Evolutionary conservation across 2,329 filamentous ascomycete genomes (phyloP), one percentile per base, ranked within the genome.

Genomic region (Fonsecaea pedrosoi): DNA sequence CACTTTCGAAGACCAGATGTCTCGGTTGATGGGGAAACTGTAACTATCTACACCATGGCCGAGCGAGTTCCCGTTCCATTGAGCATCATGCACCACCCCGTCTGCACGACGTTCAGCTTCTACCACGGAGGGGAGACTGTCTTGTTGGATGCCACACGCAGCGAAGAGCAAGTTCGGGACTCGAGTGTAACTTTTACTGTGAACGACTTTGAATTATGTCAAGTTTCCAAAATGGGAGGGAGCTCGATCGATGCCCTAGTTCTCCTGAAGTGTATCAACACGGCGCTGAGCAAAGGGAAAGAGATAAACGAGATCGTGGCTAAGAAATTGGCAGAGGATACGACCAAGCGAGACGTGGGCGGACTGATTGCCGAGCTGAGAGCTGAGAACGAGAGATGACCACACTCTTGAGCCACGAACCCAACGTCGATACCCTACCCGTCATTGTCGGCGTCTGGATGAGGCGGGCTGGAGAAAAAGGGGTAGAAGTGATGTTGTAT

Each of bases 1-100:
- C 94, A 98, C 80, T 99, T 97, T 81, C 87, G 92, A 69, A 90
- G 94, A 75, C 94, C 93, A 1, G 95, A 98, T 77, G 92, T 94
- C 5, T 89, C 89, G 73, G 91, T 97, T 38, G 90, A 93, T 74
- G 92, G 92, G 65, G 93, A 94, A 73, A 86, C 88, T 35, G 86
- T 97, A 70, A 96, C 91, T 1, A 87, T 98, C 53, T 96, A 94
- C 80, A 91, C 90, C 1, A 80, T 90, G 2, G 88, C 91, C 12
- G 94, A 99, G 82, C 86, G 95, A 70, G 94, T 97, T 70, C 94
- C 94, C 0, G 92, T 97, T 54, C 89, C 92, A 55, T 84, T 99
- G 69, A 93, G 92, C 73, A 92, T 97, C 83, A 86, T 97, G 71
- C 95, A 98, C 80, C 91, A 92, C 73, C 95, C 95, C 0, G 90